Conservation (phyloP, 2,329 filamentous ascomycete genomes). For the Claviceps africana region DNA sequence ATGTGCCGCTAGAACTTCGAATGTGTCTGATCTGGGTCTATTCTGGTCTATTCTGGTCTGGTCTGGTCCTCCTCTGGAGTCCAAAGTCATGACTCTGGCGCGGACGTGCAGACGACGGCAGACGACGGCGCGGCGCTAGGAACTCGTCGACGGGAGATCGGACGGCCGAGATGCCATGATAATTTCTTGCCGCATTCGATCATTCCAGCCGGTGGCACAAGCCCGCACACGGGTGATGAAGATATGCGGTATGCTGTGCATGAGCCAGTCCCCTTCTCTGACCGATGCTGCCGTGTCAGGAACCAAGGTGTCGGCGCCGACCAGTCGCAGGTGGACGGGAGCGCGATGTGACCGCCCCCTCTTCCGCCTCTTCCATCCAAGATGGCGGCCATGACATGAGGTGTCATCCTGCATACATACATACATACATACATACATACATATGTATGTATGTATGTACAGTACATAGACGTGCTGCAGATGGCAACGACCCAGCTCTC, state of each 20-base stretch:
- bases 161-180: not conserved
- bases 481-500: not conserved
- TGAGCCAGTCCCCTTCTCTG: not conserved
- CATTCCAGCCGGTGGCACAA: not conserved
- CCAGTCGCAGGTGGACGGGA: not conserved
- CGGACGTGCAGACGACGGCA: too few relatives aligned
- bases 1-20: not conserved
- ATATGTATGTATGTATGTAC: not conserved
- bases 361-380: not conserved
- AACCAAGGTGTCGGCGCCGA: not conserved
- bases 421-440: not conserved
- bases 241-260: not conserved
- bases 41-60: too few relatives aligned
- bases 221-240: not conserved
- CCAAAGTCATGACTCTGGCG: too few relatives aligned
- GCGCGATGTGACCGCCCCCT: not conserved
- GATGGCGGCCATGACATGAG: not conserved
- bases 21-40: too few relatives aligned
- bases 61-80: too few relatives aligned
- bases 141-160: not conserved
- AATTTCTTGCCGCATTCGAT: not conserved
- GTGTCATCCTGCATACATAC: not conserved
- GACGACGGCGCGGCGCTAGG: too few relatives aligned
- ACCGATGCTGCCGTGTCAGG: constrained; percentile 2
- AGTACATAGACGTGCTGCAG: not conserved